A percentile compares a stretch with the other conserved stretches of the same genome.
phyloP scores from a whole-genome alignment of 2,329 filamentous ascomycete genomes.

The Penicillium janthinellum region DNA sequence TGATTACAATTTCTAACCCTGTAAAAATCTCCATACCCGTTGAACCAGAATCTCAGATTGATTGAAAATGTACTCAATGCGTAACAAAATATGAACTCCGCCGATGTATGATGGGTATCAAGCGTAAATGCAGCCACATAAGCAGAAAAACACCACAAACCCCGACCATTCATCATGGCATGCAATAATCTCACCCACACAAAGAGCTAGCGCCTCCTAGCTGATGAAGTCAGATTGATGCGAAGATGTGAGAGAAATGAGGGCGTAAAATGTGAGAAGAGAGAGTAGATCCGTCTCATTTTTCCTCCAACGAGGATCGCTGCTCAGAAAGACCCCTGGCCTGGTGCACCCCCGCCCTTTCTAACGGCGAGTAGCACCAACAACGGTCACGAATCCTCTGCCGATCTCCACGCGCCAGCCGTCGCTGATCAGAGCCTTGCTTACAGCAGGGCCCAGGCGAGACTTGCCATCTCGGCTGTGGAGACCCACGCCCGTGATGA shows the following conservation, averaged over 20 bases:
- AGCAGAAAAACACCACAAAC: background rate
- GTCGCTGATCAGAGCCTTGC: conserved; percentile 70
- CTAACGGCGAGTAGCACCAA: conserved; percentile 53
- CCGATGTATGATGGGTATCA: conserved; percentile 12
- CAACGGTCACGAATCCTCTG: conserved; percentile 70
- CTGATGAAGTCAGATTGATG: background rate
- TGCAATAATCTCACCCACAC: too few relatives aligned
- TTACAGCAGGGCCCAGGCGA: conserved; percentile 77
- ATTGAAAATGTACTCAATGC: background rate
- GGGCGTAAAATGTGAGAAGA: background rate
- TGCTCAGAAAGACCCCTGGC: background rate
- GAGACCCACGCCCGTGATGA: conserved; percentile 78
- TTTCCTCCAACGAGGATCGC: background rate
- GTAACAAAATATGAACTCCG: conserved; percentile 4
- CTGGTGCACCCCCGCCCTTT: background rate
- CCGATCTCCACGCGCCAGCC: conserved; percentile 81
- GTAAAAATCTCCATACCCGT: too few relatives aligned
- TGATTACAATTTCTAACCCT: too few relatives aligned
- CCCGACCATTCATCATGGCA: background rate
- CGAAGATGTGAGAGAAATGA: background rate
- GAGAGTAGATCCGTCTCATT: background rate
- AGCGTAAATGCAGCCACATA: conserved; percentile 5
- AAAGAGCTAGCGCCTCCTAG: background rate
- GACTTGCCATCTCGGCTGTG: conserved; percentile 78
- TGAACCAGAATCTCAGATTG: background rate